These are phyloP conservation scores for Scleromitrula shiraiana DNA, from an alignment of 2,329 filamentous ascomycete species.

Conservation along the genomic window DNA sequence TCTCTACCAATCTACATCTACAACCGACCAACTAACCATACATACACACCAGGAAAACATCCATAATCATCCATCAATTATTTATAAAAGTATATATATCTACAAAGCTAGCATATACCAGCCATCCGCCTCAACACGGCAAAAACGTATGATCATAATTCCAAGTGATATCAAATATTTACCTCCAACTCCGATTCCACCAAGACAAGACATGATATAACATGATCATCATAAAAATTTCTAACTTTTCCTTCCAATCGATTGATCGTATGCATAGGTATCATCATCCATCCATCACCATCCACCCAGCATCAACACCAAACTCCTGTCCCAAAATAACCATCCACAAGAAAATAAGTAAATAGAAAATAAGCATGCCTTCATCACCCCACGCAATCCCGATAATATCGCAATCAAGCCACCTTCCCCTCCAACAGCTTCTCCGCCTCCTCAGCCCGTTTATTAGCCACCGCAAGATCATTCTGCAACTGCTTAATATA, in stretches of 20 bases:
- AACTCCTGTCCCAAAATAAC: not conserved
- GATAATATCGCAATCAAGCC: not conserved
- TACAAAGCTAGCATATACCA: too few relatives aligned
- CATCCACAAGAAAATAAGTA: not conserved
- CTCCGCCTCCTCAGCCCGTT: conserved; percentile 40
- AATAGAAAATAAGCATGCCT: not conserved
- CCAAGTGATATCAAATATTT: not conserved
- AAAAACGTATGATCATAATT: too few relatives aligned
- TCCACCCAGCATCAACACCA: too few relatives aligned
- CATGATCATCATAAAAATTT: conserved; percentile 4
- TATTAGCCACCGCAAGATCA: conserved; percentile 59
- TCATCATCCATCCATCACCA: too few relatives aligned
- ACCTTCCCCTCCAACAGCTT: conserved; percentile 17
- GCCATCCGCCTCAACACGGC: too few relatives aligned
- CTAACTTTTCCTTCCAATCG: not conserved
- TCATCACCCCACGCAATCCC: not conserved
- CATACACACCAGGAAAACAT: not conserved
- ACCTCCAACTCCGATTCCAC: not conserved
- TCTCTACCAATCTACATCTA: not conserved
- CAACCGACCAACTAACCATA: not conserved
- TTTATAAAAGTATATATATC: not conserved
- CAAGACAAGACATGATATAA: too few relatives aligned
- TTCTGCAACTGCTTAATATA: conserved; percentile 83
- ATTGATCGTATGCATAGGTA: conserved; percentile 9
- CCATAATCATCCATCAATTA: not conserved